A percentile compares a stretch with the other conserved stretches of the same genome.
These are phyloP conservation scores for Mycena capillaripes DNA, from an alignment of 768 basidiomycete species.

Conservation along the genomic window DNA sequence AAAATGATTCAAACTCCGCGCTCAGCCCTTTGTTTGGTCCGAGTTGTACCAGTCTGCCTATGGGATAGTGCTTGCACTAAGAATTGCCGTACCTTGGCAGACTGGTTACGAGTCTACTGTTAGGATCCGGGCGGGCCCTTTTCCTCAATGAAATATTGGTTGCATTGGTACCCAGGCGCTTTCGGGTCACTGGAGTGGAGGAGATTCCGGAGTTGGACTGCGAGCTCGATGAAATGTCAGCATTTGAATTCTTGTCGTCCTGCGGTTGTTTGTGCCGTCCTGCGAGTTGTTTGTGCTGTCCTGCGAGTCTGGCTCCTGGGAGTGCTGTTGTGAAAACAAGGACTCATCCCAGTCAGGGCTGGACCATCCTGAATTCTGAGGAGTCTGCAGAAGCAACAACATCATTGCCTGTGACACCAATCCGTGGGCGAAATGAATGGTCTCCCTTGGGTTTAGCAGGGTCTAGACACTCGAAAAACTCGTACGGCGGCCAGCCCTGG, in stretches of 20 bases:
- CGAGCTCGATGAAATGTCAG: neutral
- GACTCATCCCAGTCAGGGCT: slow-evolving; percentile 18
- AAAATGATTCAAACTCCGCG: too few species aligned
- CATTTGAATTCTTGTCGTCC: too few species aligned
- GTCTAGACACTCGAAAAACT: neutral
- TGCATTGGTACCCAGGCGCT: neutral
- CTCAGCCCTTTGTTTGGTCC: too few species aligned
- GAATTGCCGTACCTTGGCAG: too few species aligned
- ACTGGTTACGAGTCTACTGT: neutral
- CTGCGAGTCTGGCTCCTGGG: slow-evolving; percentile 6
- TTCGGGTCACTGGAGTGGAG: neutral
- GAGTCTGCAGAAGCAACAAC: neutral
- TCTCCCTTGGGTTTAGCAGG: neutral
- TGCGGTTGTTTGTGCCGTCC: neutral
- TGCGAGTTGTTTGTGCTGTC: neutral
- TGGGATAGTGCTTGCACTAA: too few species aligned
- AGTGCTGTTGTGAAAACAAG: neutral
- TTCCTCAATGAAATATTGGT: neutral
- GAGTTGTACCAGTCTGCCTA: too few species aligned
- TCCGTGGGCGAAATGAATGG: neutral
- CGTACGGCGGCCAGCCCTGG: neutral
- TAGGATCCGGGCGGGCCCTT: neutral
- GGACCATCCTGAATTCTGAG: neutral
- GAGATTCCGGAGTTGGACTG: neutral
- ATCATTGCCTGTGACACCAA: neutral